phyloP scores from a whole-genome alignment of 2,329 filamentous ascomycete species.

The Aspergillus jensenii region DNA sequence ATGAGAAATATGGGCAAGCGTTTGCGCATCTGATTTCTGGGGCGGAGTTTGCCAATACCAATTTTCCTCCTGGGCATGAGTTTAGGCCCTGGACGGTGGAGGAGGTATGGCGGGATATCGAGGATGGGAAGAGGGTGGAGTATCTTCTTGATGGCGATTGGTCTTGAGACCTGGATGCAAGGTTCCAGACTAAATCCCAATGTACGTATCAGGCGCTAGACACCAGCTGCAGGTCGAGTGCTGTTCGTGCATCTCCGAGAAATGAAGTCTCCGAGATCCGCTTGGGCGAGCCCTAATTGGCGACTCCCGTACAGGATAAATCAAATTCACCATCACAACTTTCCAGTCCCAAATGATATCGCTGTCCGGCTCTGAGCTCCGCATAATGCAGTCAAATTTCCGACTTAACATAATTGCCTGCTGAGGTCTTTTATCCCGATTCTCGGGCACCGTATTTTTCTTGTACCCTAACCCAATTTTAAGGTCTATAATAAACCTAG shows the following conservation, averaged over 20 bases:
- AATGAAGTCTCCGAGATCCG: background rate
- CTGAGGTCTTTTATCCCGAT: background rate
- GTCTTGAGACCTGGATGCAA: background rate
- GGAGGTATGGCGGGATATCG: constrained; percentile 42
- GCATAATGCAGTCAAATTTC: background rate
- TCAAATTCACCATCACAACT: background rate
- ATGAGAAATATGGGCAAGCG: constrained; percentile 11
- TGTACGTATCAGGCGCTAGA: too few species aligned
- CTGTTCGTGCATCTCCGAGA: too few species aligned
- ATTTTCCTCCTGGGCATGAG: constrained; percentile 45
- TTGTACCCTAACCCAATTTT: background rate
- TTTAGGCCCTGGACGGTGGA: constrained; percentile 45
- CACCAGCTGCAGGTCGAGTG: too few species aligned
- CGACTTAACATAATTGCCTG: background rate
- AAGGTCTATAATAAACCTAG: background rate
- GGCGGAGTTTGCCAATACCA: constrained; percentile 45
- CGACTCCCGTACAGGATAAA: background rate
- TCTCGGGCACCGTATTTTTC: background rate
- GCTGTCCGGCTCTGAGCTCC: background rate
- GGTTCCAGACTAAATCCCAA: too few species aligned
- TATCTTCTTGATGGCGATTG: constrained; percentile 16
- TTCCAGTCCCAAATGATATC: background rate
- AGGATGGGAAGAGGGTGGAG: constrained; percentile 26
- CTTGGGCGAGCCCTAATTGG: background rate
- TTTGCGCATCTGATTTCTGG: constrained; percentile 26